A percentile compares a stretch with the other conserved stretches of the same genome.
phyloP scores from a whole-genome alignment of 2,329 filamentous ascomycete species.

The Cladosporium sp. region DNA sequence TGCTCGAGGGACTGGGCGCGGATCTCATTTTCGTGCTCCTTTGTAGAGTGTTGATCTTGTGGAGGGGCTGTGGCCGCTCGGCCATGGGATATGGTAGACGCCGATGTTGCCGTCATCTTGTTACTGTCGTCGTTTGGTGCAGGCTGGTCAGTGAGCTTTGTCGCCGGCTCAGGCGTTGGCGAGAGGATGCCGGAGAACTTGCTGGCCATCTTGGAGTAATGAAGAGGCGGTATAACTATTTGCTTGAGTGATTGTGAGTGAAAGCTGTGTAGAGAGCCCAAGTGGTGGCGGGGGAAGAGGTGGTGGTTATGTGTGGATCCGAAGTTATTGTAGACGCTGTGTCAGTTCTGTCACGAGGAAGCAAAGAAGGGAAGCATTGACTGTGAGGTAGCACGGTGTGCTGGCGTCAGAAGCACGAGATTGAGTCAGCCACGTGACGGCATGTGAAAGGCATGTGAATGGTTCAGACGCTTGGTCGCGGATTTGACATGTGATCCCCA shows the following conservation, averaged over 20 bases:
- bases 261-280: background rate
- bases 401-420: background rate
- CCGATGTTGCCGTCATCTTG: background rate
- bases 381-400: background rate
- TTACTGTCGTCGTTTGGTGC: background rate
- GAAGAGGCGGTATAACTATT: background rate
- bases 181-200: background rate
- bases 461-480: background rate
- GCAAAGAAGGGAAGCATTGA: background rate
- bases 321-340: background rate
- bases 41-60: background rate
- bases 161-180: background rate
- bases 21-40: background rate
- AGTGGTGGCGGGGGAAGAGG: background rate
- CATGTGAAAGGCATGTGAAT: slow-evolving; percentile 5
- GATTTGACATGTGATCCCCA: background rate
- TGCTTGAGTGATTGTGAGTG: background rate
- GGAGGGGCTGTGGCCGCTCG: background rate
- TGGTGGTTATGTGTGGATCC: background rate
- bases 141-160: background rate
- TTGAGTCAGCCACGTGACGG: background rate
- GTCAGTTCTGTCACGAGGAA: background rate
- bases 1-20: background rate
- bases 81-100: background rate
- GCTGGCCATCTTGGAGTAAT: background rate